Conservation (phyloP, 306 rosid species). For the Rosa multiflora region DNA sequence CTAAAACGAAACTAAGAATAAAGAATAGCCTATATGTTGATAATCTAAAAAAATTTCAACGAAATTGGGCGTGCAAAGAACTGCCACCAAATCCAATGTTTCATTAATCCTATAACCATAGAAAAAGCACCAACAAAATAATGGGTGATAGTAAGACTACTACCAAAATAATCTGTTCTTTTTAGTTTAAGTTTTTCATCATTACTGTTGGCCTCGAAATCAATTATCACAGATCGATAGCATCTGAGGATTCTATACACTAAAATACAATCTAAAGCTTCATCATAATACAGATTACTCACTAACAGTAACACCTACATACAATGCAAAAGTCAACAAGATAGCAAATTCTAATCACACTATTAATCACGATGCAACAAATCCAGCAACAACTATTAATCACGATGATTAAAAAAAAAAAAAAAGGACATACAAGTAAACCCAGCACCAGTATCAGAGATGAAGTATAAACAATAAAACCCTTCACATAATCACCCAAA, state of each 20-base stretch:
- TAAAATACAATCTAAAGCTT: neutral
- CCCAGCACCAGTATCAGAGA: neutral
- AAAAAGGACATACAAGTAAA: neutral
- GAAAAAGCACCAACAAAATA: neutral
- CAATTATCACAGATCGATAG: neutral
- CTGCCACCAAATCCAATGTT: neutral
- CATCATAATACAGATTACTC: neutral
- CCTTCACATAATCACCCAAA: neutral
- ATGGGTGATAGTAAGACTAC: neutral
- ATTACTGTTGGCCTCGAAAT: neutral
- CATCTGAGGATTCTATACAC: neutral
- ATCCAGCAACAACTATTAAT: neutral
- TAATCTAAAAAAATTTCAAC: neutral
- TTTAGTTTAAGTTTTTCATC: neutral
- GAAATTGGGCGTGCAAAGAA: neutral
- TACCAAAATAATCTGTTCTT: neutral
- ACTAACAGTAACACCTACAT: neutral
- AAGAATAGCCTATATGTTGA: neutral
- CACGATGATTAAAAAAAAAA: neutral
- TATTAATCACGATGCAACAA: neutral
- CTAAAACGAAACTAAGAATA: neutral
- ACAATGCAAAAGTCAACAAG: neutral
- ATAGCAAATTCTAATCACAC: neutral
- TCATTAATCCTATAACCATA: neutral
- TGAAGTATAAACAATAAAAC: neutral